These are phyloP conservation scores for Rhodotorula sp. DNA, from an alignment of 1,284 basidiomycete species.

Conservation along the genomic window DNA sequence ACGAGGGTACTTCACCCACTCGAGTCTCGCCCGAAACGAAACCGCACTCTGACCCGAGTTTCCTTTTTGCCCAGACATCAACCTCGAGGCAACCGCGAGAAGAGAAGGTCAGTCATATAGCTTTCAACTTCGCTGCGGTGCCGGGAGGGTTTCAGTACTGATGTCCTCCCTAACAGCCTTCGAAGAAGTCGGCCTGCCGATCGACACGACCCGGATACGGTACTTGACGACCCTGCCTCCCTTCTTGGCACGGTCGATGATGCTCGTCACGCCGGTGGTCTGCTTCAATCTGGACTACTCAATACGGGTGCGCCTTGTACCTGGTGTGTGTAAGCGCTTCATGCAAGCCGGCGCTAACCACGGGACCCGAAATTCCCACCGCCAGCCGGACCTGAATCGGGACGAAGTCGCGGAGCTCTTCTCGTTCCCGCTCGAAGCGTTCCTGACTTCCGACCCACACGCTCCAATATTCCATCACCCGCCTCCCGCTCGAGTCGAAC, in stretches of 20 bases:
- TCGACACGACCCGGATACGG: conserved; percentile 34
- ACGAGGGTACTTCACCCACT: conserved; percentile 11
- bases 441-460: conserved; percentile 26
- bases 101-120: conserved; percentile 35
- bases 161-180: conserved; percentile 24
- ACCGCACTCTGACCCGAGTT: background rate
- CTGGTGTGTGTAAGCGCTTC: background rate
- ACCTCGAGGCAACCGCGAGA: conserved; percentile 42
- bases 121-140: background rate
- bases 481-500: conserved; percentile 13
- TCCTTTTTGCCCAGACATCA: conserved; percentile 23
- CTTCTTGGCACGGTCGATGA: conserved; percentile 38
- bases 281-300: conserved; percentile 36
- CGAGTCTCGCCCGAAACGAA: accelerated
- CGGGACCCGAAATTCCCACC: background rate
- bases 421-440: conserved; percentile 41
- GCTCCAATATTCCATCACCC: conserved; percentile 9
- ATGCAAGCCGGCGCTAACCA: background rate
- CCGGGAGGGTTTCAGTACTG: too few species aligned
- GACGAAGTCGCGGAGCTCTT: conserved; percentile 41
- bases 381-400: conserved; percentile 38
- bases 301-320: conserved; percentile 6
- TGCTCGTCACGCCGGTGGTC: conserved; percentile 43
- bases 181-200: conserved; percentile 43
- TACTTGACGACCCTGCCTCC: conserved; percentile 42